Conservation (phyloP, 805 yeast species). For the Debaryomyces tyrocola region DNA sequence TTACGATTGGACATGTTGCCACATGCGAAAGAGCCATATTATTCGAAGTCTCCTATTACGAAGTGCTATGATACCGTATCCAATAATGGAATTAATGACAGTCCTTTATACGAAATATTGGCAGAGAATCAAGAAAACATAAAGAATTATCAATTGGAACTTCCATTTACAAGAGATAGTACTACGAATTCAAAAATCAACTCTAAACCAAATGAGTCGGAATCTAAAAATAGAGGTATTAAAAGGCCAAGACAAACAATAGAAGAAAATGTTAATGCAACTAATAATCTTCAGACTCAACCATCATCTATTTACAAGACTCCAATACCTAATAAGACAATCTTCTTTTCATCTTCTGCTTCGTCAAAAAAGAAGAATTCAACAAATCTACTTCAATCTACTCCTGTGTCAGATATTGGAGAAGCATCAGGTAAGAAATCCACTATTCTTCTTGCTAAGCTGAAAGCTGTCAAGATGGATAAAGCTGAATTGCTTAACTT, state of each 20-base stretch:
- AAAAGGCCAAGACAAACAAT: conserved; percentile 7
- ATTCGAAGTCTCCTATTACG: conserved; percentile 1
- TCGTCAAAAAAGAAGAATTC: conserved; percentile 3
- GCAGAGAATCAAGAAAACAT: conserved; percentile 15
- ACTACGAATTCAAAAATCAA: not conserved
- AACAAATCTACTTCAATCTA: conserved; percentile 17
- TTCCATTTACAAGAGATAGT: conserved; percentile 12
- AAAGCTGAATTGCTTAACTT: conserved; percentile 10
- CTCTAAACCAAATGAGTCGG: not conserved
- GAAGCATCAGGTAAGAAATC: conserved; percentile 10
- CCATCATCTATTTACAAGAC: conserved; percentile 17
- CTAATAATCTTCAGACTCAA: conserved; percentile 2
- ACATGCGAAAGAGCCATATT: not conserved
- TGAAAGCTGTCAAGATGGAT: conserved; percentile 12
- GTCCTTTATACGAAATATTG: conserved; percentile 24
- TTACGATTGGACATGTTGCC: conserved; percentile 10
- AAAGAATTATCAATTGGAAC: conserved; percentile 11
- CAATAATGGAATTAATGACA: conserved; percentile 8
- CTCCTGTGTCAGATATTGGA: conserved; percentile 20
- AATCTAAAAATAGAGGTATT: conserved; percentile 7
- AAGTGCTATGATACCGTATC: not conserved
- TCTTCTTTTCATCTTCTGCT: conserved; percentile 28
- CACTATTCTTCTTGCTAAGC: conserved; percentile 8
- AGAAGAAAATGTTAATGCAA: conserved; percentile 5
- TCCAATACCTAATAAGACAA: conserved; percentile 27